phyloP scores from a whole-genome alignment of 2,329 filamentous ascomycete genomes.

The Neonectria sp. region DNA sequence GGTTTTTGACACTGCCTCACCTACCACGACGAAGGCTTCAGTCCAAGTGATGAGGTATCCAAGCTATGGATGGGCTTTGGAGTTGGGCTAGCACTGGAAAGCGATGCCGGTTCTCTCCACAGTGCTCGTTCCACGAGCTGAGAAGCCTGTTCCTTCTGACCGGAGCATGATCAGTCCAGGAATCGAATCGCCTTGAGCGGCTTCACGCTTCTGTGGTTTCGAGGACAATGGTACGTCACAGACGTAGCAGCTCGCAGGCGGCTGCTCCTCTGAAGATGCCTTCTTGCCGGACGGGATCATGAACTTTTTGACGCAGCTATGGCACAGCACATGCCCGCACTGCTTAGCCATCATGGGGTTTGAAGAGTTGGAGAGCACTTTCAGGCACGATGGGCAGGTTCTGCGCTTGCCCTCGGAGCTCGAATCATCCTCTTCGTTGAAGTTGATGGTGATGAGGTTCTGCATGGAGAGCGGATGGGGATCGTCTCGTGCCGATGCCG shows the following conservation, averaged over 20 bases:
- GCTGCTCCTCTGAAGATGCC: conserved; percentile 61
- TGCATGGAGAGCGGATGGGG: conserved; percentile 86
- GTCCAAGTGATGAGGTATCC: conserved; percentile 32
- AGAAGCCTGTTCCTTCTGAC: conserved; percentile 93
- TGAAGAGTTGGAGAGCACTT: conserved; percentile 84
- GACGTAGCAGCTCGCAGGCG: conserved; percentile 78
- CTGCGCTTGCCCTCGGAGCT: conserved; percentile 61
- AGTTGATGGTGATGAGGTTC: conserved; percentile 81
- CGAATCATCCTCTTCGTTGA: conserved; percentile 76
- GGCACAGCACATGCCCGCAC: conserved; percentile 93
- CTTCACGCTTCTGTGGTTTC: conserved; percentile 58
- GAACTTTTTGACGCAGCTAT: conserved; percentile 87
- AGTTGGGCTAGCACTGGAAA: conserved; percentile 81
- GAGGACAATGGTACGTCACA: conserved; percentile 84
- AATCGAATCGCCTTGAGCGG: conserved; percentile 69
- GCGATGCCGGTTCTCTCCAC: conserved; percentile 85
- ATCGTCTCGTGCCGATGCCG: conserved; percentile 76
- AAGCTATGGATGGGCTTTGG: background rate
- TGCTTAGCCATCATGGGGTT: conserved; percentile 87
- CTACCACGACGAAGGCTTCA: conserved; percentile 43
- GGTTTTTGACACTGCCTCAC: conserved; percentile 67
- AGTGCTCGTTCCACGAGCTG: conserved; percentile 85
- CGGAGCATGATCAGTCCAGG: conserved; percentile 84
- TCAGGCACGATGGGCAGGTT: conserved; percentile 88
- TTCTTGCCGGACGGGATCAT: conserved; percentile 71